Percentiles rank a stretch among this genome's conserved stretches.
Conservation (phyloP, 2,329 filamentous ascomycete genomes). For the Neoscytalidium dimidiatum region DNA sequence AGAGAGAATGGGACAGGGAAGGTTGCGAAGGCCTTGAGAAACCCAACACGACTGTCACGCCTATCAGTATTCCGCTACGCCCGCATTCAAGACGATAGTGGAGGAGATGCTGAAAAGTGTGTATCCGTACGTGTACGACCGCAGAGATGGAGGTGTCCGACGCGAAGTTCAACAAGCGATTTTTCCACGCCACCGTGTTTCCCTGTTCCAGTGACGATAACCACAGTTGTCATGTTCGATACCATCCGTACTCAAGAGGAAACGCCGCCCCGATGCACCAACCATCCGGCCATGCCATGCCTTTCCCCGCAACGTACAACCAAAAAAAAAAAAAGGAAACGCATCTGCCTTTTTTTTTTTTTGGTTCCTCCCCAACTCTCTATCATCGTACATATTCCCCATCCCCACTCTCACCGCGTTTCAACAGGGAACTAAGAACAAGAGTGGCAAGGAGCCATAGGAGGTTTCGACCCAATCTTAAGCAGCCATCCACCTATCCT, state of each 20-base stretch:
- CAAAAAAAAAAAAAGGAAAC: neutral
- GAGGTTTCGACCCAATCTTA: neutral
- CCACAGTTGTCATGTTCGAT: no score
- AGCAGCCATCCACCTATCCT: conserved; percentile 45
- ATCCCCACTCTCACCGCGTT: neutral
- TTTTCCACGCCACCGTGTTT: no score
- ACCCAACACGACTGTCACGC: no score
- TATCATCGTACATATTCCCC: neutral
- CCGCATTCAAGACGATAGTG: no score
- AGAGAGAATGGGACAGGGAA: no score
- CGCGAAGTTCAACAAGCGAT: no score
- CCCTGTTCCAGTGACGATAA: no score
- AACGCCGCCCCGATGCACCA: neutral
- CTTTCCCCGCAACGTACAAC: neutral
- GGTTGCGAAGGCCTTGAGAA: no score
- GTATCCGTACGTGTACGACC: no score
- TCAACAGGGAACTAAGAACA: neutral
- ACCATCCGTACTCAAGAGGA: neutral
- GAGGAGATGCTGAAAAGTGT: no score
- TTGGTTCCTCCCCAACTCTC: neutral
- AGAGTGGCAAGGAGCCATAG: neutral
- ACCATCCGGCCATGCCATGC: neutral
- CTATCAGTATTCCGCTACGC: no score
- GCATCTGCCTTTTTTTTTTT: neutral
- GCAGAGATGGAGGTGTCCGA: no score